These are phyloP conservation scores for Hondaea fermentalgiana DNA, from an alignment of 108 stramenopile species.

Conservation along the genomic window DNA sequence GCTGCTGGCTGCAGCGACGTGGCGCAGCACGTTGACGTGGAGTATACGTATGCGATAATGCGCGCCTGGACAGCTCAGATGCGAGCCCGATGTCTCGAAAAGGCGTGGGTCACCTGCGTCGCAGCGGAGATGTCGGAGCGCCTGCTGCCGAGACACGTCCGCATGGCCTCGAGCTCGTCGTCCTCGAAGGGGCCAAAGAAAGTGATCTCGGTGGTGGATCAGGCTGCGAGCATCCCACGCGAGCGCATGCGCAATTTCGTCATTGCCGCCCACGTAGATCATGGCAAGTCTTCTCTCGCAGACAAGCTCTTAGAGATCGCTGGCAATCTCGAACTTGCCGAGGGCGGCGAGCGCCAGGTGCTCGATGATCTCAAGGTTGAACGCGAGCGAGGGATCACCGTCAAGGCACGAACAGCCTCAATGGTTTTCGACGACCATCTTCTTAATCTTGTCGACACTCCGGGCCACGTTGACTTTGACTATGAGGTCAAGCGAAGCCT, in stretches of 20 bases:
- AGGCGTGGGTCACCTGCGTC: too few relatives aligned
- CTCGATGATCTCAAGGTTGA: slow-evolving; percentile 96
- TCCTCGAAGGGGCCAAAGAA: too few relatives aligned
- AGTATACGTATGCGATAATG: too few relatives aligned
- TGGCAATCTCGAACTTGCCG: slow-evolving; percentile 18
- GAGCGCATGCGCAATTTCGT: slow-evolving; percentile 80
- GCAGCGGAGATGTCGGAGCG: too few relatives aligned
- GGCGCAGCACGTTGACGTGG: too few relatives aligned
- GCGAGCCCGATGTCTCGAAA: too few relatives aligned
- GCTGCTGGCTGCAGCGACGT: too few relatives aligned
- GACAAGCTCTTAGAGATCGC: slow-evolving; percentile 85
- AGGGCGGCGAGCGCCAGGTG: slow-evolving; percentile 57
- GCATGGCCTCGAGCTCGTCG: too few relatives aligned
- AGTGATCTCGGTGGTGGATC: neutral
- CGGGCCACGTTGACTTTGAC: slow-evolving; percentile 89
- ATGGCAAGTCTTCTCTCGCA: slow-evolving; percentile 91
- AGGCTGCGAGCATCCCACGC: neutral
- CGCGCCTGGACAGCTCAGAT: too few relatives aligned
- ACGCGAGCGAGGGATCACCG: slow-evolving; percentile 94
- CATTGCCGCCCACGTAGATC: slow-evolving; percentile 92
- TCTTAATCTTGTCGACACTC: slow-evolving; percentile 71
- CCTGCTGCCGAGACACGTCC: too few relatives aligned
- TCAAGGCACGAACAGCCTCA: slow-evolving; percentile 93
- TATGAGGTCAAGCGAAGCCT: slow-evolving; percentile 92
- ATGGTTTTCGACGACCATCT: slow-evolving; percentile 75